Base-by-base conservation (phyloP, 2,329 filamentous ascomycete species). In the Seiridium cupressi region DNA sequence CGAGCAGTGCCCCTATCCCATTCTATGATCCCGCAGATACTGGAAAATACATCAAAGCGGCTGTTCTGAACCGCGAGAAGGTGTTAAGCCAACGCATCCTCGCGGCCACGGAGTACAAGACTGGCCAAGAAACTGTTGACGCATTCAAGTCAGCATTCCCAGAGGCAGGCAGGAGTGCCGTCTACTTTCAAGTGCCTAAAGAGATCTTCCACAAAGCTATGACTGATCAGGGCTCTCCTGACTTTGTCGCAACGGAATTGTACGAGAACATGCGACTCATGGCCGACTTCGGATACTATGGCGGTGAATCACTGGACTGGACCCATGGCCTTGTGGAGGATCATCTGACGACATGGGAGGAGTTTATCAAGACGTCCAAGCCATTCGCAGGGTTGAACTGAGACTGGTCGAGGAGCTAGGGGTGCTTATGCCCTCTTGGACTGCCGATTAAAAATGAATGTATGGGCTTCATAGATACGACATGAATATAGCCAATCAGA, bases 201-300 rank as follows among this genome's bases (percentile, higher is more conserved):
- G 76, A 77, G 6, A 68, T 67, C 11, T 84, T 76, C 69, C 76
- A 76, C 63, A 66, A 65, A 5, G 69, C 67, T 26, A 59, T 79
- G 61, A 69, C 60, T 9, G 55, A 65, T 8, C 57, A 57, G 10
- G 76, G 77, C 5, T 54, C 76, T 63, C 75, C 77, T 1, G 74
- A 76, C 7, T 70, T 73, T 32, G 71, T 73, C 64, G 74, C 74
- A 13, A 73, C 81, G 59, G 84, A 86, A 67, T 60, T 85, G 67
- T 71, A 80, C 36, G 79, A 86, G 69, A 86, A 84, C 61, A 79
- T 83, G 69, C 70, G 78, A 44, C 72, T 86, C 49, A 69, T 86
- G 60, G 74, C 78, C 57, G 76, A 81, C 18, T 80, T 76, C 38
- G 83, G 83, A 0, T 86, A 86, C 63, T 86, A 77, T 65, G 78